Percentiles rank a stretch among this genome's conserved stretches.
Evolutionary conservation across 148 eudicot genomes (phyloP).

Genomic region (Rhododendron williamsianum): DNA sequence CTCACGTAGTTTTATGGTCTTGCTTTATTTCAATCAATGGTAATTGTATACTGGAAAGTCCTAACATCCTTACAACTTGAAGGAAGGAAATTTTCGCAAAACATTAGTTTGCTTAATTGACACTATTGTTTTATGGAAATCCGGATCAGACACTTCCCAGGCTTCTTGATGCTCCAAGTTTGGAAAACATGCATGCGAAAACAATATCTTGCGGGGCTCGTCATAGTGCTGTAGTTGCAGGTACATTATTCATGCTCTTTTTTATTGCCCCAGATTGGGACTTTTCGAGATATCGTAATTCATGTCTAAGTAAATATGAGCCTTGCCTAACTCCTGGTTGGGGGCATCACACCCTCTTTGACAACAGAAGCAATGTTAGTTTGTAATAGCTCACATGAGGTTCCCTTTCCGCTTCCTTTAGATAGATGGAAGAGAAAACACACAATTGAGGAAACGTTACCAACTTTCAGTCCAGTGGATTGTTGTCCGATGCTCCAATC

Average conservation of each 20-base stretch:
- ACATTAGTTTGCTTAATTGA: not conserved
- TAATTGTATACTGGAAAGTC: not conserved
- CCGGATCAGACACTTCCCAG: slow-evolving; percentile 70
- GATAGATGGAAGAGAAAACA: not conserved
- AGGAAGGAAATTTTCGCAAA: not conserved
- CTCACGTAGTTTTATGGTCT: not conserved
- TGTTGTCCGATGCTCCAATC: not conserved
- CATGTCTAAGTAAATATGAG: not conserved
- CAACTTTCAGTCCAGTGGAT: not conserved
- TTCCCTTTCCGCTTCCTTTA: not conserved
- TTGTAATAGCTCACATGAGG: not conserved
- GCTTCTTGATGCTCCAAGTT: slow-evolving; percentile 71
- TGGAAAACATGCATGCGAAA: slow-evolving; percentile 63
- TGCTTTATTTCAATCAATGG: not conserved
- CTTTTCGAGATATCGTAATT: not conserved
- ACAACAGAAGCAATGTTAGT: not conserved
- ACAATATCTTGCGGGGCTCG: slow-evolving; percentile 92
- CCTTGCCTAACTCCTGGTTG: not conserved
- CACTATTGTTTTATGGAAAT: not conserved
- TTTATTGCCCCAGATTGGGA: no score
- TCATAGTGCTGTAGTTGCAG: slow-evolving; percentile 86
- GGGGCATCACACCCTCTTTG: not conserved
- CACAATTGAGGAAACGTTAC: not conserved
- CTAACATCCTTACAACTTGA: not conserved
- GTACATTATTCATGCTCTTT: slow-evolving; percentile 25